These are phyloP conservation scores for Colletotrichum chrysophilum DNA, from an alignment of 2,329 filamentous ascomycete genomes.

Conservation along the genomic window DNA sequence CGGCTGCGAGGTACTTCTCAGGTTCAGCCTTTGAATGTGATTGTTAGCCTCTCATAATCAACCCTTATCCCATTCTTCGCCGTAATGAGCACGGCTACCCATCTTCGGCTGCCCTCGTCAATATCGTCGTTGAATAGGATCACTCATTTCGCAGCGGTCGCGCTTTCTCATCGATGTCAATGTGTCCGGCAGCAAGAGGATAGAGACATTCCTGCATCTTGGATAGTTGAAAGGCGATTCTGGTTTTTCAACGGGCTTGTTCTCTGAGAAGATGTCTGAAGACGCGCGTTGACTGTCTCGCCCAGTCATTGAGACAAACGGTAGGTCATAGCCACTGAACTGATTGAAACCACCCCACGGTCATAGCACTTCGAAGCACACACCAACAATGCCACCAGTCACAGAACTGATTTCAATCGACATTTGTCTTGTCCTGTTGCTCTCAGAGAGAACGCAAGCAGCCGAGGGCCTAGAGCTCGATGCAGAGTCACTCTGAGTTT, in stretches of 20 bases:
- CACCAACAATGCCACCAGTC: fast-evolving
- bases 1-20: fast-evolving
- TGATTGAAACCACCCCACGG: neutral
- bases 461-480: neutral
- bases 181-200: neutral
- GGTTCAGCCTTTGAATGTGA: fast-evolving
- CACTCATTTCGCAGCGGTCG: neutral
- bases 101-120: neutral
- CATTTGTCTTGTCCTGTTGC: neutral
- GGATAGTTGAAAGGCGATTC: fast-evolving
- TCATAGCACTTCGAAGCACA: neutral
- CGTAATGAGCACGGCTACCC: neutral
- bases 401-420: fast-evolving
- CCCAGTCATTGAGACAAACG: neutral
- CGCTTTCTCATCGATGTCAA: fast-evolving
- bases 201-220: fast-evolving
- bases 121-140: fast-evolving
- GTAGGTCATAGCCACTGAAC: neutral
- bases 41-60: fast-evolving
- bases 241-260: neutral
- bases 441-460: neutral
- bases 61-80: fast-evolving
- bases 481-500: neutral
- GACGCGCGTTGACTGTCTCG: neutral
- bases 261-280: neutral